Percentiles rank a stretch among this genome's conserved stretches.
Evolutionary conservation across 176 grass and related monocot species (phyloP).

Genomic region (Aegilops speltoides): DNA sequence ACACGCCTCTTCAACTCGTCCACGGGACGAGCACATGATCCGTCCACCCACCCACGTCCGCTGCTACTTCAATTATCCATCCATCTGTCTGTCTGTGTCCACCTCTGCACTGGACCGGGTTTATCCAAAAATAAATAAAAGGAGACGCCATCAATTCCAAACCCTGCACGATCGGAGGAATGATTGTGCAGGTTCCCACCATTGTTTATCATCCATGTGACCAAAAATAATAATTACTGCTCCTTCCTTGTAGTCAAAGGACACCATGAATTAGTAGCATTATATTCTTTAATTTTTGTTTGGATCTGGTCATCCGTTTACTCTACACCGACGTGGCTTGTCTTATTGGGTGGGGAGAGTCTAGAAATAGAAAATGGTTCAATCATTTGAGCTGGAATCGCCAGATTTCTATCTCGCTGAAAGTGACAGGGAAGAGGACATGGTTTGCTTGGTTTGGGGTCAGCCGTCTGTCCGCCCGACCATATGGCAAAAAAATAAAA

Average conservation of each 20-base stretch:
- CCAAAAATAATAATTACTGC: not conserved
- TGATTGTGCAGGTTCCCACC: not conserved
- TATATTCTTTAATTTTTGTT: not conserved
- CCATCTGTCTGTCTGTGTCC: too few relatives aligned
- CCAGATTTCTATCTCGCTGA: not conserved
- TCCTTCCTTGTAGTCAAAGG: not conserved
- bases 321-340: not conserved
- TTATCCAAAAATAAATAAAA: not conserved
- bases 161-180: not conserved
- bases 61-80: too few relatives aligned
- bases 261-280: not conserved
- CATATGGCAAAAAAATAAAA: too few relatives aligned
- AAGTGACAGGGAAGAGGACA: conserved; percentile 10
- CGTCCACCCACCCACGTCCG: too few relatives aligned
- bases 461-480: not conserved
- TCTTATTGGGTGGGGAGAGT: not conserved
- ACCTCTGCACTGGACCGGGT: not conserved
- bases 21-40: not conserved
- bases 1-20: not conserved
- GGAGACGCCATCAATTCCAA: not conserved
- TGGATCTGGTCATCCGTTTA: not conserved
- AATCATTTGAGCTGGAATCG: conserved; percentile 24
- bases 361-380: not conserved
- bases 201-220: not conserved
- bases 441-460: not conserved